A percentile compares a stretch with the other conserved stretches of the same genome.
These are phyloP conservation scores for Barbarea vulgaris DNA, from an alignment of 345 rosid genomes.

Conservation along the genomic window DNA sequence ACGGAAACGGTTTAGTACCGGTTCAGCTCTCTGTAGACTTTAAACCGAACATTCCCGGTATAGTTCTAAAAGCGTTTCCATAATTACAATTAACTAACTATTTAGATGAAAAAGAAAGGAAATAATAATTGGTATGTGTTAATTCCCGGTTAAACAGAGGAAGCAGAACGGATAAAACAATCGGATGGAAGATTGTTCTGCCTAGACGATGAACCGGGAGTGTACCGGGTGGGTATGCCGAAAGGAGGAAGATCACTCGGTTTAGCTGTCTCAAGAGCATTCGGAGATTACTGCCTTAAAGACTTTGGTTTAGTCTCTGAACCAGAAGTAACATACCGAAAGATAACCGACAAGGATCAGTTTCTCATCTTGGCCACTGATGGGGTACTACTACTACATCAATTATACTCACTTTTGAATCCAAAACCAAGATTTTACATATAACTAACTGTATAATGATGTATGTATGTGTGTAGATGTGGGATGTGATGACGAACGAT, in stretches of 20 bases:
- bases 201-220: constrained; percentile 77
- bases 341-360: constrained; percentile 59
- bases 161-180: constrained; percentile 71
- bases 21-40: constrained; percentile 81
- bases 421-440: background rate
- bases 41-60: constrained; percentile 87
- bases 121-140: background rate
- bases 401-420: background rate
- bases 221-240: constrained; percentile 78
- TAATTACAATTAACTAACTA: background rate
- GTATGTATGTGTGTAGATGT: constrained; percentile 50
- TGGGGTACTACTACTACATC: constrained; percentile 54
- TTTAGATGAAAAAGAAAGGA: background rate
- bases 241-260: constrained; percentile 63
- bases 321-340: constrained; percentile 67
- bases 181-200: constrained; percentile 70
- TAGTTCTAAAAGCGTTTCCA: background rate
- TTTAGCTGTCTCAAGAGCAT: constrained; percentile 78
- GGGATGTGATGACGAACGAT: constrained; percentile 81
- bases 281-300: constrained; percentile 84
- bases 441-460: background rate
- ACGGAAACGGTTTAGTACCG: constrained; percentile 61
- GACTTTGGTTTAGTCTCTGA: constrained; percentile 81
- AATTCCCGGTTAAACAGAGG: constrained; percentile 55
- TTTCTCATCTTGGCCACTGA: constrained; percentile 83